Evolutionary conservation across 2,329 filamentous ascomycete species (phyloP).

Genomic region (Microcyclosporella mali): DNA sequence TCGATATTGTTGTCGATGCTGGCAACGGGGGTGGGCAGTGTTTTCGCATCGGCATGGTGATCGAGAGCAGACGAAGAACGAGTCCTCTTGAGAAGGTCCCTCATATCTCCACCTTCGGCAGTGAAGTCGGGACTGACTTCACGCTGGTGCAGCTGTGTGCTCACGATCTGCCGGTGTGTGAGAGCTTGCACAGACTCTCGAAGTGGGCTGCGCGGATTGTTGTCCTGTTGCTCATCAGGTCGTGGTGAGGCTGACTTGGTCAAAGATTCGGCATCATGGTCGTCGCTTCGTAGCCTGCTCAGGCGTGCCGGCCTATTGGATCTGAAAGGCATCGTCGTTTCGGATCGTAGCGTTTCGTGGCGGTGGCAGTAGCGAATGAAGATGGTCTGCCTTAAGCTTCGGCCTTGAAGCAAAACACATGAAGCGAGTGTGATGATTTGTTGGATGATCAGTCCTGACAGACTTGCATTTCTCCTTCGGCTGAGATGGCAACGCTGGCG

Average conservation of each 20-base stretch:
- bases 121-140: too few relatives aligned
- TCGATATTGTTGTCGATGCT: conserved; percentile 13
- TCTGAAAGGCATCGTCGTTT: conserved; percentile 5
- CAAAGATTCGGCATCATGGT: not conserved
- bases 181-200: conserved; percentile 7
- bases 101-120: not conserved
- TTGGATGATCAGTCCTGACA: too few relatives aligned
- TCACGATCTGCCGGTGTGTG: conserved; percentile 6
- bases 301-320: conserved; percentile 7
- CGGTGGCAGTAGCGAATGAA: too few relatives aligned
- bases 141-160: conserved; percentile 6
- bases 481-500: too few relatives aligned
- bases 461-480: too few relatives aligned
- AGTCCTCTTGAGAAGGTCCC: conserved; percentile 5
- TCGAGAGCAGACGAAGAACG: conserved; percentile 9
- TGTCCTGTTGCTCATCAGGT: conserved; percentile 2
- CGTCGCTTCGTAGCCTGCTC: conserved; percentile 3
- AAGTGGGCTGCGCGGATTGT: not conserved
- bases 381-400: too few relatives aligned
- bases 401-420: too few relatives aligned
- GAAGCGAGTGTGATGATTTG: too few relatives aligned
- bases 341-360: too few relatives aligned
- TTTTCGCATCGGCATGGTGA: conserved; percentile 5
- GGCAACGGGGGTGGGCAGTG: conserved; percentile 9
- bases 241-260: not conserved